Percentiles rank a stretch among this genome's conserved stretches.
These are phyloP conservation scores for Zygosaccharomyces rouxii DNA, from an alignment of 805 yeast genomes.

Conservation along the genomic window DNA sequence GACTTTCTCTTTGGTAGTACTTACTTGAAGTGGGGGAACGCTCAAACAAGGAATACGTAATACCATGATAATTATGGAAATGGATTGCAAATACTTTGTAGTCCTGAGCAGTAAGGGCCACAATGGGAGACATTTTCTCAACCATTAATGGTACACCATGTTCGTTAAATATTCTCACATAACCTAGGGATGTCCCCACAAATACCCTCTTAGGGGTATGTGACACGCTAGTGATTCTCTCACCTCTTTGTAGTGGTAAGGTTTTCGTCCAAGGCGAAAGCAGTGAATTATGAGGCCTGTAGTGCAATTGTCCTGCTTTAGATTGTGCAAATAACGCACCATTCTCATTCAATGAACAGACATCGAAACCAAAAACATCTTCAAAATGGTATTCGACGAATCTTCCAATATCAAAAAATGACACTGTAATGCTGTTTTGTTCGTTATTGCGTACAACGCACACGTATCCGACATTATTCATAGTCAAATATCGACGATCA, in stretches of 20 bases:
- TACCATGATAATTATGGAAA: slow-evolving; percentile 27
- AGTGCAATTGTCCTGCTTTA: slow-evolving; percentile 47
- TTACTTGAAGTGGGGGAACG: slow-evolving; percentile 26
- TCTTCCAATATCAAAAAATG: slow-evolving; percentile 74
- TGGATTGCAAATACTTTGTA: slow-evolving; percentile 53
- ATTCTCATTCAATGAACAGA: slow-evolving; percentile 64
- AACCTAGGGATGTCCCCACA: slow-evolving; percentile 74
- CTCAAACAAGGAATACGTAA: slow-evolving; percentile 30
- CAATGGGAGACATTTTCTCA: slow-evolving; percentile 67
- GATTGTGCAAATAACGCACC: slow-evolving; percentile 63
- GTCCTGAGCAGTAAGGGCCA: slow-evolving; percentile 62
- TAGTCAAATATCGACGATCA: slow-evolving; percentile 71
- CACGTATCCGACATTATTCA: slow-evolving; percentile 76
- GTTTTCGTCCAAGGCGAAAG: slow-evolving; percentile 67
- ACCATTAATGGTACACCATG: slow-evolving; percentile 70
- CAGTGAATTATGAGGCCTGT: slow-evolving; percentile 63
- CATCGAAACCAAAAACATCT: slow-evolving; percentile 65
- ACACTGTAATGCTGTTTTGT: slow-evolving; percentile 72
- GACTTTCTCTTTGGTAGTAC: slow-evolving; percentile 42
- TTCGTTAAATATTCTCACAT: slow-evolving; percentile 62
- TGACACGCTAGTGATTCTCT: slow-evolving; percentile 64
- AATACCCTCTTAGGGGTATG: slow-evolving; percentile 57
- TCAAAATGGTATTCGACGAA: slow-evolving; percentile 82
- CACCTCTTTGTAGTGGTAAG: slow-evolving; percentile 48
- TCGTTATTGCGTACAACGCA: slow-evolving; percentile 64